These are phyloP conservation scores for Neurospora sp. DNA, from an alignment of 2,329 filamentous ascomycete species.

Conservation along the genomic window DNA sequence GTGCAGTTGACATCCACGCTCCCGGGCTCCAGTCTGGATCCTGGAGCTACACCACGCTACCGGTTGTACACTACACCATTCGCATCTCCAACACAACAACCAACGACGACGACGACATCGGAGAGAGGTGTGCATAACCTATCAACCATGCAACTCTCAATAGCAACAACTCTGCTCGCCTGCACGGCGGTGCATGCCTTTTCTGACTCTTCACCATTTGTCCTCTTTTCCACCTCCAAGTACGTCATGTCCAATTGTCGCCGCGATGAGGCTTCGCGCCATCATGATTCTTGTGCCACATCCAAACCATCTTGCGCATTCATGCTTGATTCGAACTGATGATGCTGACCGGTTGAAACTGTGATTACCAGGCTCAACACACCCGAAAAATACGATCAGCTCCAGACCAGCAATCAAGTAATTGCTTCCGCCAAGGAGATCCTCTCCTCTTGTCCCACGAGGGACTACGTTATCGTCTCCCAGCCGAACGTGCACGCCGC, in stretches of 20 bases:
- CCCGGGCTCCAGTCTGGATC: neutral
- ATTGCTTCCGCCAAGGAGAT: constrained; percentile 35
- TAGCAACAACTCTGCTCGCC: constrained; percentile 40
- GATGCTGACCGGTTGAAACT: neutral
- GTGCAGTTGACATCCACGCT: constrained; percentile 2
- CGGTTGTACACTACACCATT: neutral
- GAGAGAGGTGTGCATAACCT: constrained; percentile 3
- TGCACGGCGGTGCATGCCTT: constrained; percentile 58
- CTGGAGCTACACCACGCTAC: constrained; percentile 10
- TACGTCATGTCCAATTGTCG: constrained; percentile 35
- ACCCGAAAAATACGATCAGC: constrained; percentile 27
- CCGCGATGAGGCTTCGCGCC: neutral
- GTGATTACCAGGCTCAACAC: constrained; percentile 22
- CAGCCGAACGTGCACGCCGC: constrained; percentile 64
- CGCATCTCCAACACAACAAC: constrained; percentile 8
- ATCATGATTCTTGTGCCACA: neutral
- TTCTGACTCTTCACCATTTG: constrained; percentile 78
- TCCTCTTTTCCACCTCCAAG: constrained; percentile 77
- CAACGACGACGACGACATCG: constrained; percentile 5
- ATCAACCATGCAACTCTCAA: constrained; percentile 44
- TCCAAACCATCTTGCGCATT: constrained; percentile 1
- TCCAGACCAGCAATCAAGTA: constrained; percentile 40
- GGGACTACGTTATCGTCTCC: constrained; percentile 66
- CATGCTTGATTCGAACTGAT: constrained; percentile 15
- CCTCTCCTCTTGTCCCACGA: constrained; percentile 60